Percentiles rank a stretch among this genome's conserved stretches.
phyloP scores from a whole-genome alignment of 768 basidiomycete species.

The Rhodotorula babjevae region DNA sequence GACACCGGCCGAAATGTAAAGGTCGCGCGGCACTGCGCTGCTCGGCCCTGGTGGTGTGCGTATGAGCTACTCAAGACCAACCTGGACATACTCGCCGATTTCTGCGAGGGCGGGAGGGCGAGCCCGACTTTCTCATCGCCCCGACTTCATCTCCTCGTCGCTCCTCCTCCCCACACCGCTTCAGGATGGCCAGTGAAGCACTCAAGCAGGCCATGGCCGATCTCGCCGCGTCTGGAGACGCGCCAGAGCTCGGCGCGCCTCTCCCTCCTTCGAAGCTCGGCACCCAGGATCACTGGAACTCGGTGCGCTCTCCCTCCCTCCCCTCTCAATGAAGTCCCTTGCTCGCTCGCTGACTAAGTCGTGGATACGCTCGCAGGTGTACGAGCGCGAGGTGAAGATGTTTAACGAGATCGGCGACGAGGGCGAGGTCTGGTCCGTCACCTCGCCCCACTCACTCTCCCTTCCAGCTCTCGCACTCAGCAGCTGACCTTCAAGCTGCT shows the following conservation, averaged over 20 bases:
- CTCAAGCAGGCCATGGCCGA: slow-evolving; percentile 31
- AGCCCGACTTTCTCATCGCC: too few relatives aligned
- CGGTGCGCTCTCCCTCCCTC: background rate
- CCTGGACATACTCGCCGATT: too few relatives aligned
- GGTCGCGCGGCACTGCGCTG: too few relatives aligned
- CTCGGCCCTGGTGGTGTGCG: too few relatives aligned
- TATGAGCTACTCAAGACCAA: too few relatives aligned
- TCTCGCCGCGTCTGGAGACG: slow-evolving; percentile 23
- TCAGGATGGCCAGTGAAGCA: slow-evolving; percentile 28
- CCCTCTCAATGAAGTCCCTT: background rate
- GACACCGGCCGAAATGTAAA: too few relatives aligned
- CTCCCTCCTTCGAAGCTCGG: slow-evolving; percentile 47
- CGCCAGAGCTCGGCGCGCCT: slow-evolving; percentile 11
- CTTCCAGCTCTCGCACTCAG: too few relatives aligned
- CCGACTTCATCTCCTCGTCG: too few relatives aligned
- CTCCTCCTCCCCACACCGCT: background rate
- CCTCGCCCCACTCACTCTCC: background rate
- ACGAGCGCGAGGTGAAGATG: slow-evolving; percentile 47
- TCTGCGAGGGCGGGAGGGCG: too few relatives aligned
- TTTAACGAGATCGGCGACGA: slow-evolving; percentile 51
- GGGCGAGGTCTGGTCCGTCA: slow-evolving; percentile 50
- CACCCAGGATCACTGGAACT: slow-evolving; percentile 49
- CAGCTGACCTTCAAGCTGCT: background rate
- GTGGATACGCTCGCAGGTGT: background rate
- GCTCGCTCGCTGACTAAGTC: too few relatives aligned